Base-by-base conservation (phyloP, 768 basidiomycete genomes). In the Boletus tomentosulus region DNA sequence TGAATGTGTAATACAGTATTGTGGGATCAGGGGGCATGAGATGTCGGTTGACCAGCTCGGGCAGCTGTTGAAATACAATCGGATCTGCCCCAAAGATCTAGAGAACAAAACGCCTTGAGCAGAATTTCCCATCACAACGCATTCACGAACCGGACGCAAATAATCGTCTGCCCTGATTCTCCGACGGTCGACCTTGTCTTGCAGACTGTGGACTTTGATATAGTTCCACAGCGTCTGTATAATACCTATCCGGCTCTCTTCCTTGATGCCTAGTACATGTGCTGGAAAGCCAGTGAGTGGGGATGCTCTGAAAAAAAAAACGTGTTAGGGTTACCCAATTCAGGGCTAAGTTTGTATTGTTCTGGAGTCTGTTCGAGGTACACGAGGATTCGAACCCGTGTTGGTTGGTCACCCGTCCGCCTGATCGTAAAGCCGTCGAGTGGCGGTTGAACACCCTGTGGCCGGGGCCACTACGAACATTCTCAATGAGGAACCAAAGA, bases 141-240 rank as follows among this genome's bases (percentile, higher is more conserved):
- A n/a, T 57, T 19, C 48, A 67, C 72, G 55, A 65, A 92, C 91
- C 0, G 79, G 76, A 67, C 81, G 75, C 42, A 92, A 73, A 51
- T 76, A 77, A 12, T 84, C 87, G 61, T 92, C 90, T 3, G 83
- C 77, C 11, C 81, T 80, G 48, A 92, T 82, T 48, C 83, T 67
- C 37, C 85, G 79, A 52, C 89, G 75, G 68, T 92, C 89, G 0
- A 81, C 80, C 60, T 91, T 92, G 69, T 92, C 91, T 69, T 92
- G 90, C 16, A 95, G 72, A 25, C 84, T 81, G 59, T 92, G 78
- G 19, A 19, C 19, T 66, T 94, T 96, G 73, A 97, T 88, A 61
- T 95, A 93, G 63, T 88, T 90, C 95, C 95, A 98, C 10, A 97
- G 67, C 0, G 89, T 81, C 52, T 91, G 86, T 16, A 96, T 79